Base-by-base conservation (phyloP, 1,139 yeast genomes). In the Yamadazyma siamensis region DNA sequence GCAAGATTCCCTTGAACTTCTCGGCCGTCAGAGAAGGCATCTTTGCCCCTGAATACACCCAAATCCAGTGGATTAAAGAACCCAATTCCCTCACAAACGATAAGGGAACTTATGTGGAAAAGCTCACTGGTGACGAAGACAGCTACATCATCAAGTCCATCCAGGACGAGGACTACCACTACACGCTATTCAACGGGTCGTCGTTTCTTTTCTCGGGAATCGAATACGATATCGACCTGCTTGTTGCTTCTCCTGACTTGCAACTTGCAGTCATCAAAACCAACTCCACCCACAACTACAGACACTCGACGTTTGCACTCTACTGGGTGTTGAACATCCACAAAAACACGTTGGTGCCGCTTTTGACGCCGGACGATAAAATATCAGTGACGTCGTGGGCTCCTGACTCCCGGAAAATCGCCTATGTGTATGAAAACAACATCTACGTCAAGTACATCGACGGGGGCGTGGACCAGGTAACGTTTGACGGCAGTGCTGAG, bases 281-380 rank as follows among this genome's bases (percentile, higher is more conserved):
- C 0, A 71, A 85, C 44, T 49, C 64, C 9, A 60, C 66, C 19
- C 61, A 67, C 29, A 72, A 75, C 44, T 89, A 85, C 77, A 70
- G 98, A 41, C 91, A 88, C 50, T 89, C 96, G 3, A 61, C 79
- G 1, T 63, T 62, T 31, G 82, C 84, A 0, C 46, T 63, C 21
- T 87, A 77, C 54, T 89, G 94, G 87, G 33, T 67, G 5, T 54
- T 59, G 32, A 54, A 64, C 33, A 54, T 67, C 16, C 43, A 44
- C 2, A 33, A 37, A 3, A 49, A 51, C 17, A 21, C 43, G 5
- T 47, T 66, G 5, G 47, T 39, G 17, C 71, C 72, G 2, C 39
- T 61, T 12, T 53, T 31, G 21, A 35, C 41, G 26, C 32, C 40
- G 3, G 23, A 40, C 1, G 48, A 47, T 22, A 59, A 60, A 30